Base-by-base conservation (phyloP, 805 yeast species). In the Priceomyces melissophilus region DNA sequence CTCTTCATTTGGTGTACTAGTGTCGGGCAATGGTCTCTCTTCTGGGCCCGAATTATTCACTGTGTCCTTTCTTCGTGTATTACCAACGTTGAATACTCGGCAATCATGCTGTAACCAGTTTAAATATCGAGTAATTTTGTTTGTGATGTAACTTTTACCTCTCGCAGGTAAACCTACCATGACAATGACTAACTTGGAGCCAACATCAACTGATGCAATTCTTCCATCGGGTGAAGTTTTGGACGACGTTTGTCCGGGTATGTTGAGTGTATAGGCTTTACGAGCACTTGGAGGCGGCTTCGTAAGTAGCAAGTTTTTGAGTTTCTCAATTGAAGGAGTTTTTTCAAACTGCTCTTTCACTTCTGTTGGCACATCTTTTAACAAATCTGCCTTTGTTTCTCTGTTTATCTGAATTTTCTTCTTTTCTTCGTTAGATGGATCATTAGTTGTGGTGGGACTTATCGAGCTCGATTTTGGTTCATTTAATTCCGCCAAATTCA, bases 131-230 rank as follows among this genome's bases (percentile, higher is more conserved):
- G 95, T 86, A 36, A 91, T 71, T 58, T 93, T 91, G 62, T 89
- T 91, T 39, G 97, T 88, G 47, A 91, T 81, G 59, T 90, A 93
- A 1, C 95, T 85, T 61, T 91, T 91, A 3, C 99, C 99, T 40
- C 97, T 72, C 0, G 97, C 97, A 0, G 98, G 98, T 27, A 84
- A 64, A 0, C 99, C 99, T 11, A 91, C 96, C 98, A 91, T 91
- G 13, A 93, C 95, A 44, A 91, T 87, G 11, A 91, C 95, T 39
- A 91, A 73, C 56, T 88, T 85, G 10, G 89, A 79, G 1, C 88
- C 91, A 3, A 85, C 81, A 55, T 88, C 96, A 49, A 52, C 72
- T 16, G 75, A 69, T 1, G 81, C 79, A 27, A 79, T 78, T 26
- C 70, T 67, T 3, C 87, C 87, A 57, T 87, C 91, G 0, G 95